These are phyloP conservation scores for Ustilago xerochloae DNA, from an alignment of 1,284 basidiomycete genomes.

Conservation along the genomic window DNA sequence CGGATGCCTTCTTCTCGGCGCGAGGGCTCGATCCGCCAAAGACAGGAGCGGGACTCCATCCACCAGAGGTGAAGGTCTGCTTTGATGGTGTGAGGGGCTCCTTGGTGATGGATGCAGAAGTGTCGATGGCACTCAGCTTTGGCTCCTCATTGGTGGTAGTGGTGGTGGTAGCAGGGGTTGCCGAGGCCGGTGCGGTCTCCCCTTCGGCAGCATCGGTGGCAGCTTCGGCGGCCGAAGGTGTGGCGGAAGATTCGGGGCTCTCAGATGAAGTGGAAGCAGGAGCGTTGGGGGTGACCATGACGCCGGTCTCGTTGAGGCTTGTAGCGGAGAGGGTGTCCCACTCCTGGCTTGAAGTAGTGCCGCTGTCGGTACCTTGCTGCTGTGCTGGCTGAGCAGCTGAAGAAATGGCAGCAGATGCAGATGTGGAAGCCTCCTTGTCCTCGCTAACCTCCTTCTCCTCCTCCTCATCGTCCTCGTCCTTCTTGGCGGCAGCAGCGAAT, in stretches of 20 bases:
- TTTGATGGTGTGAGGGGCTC: conserved; percentile 24
- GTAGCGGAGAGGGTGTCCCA: conserved; percentile 54
- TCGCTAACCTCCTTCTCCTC: conserved; percentile 13
- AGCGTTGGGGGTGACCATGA: conserved; percentile 36
- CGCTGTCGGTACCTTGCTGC: conserved; percentile 41
- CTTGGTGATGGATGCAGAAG: conserved; percentile 13
- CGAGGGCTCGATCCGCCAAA: conserved; percentile 31
- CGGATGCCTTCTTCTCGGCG: conserved; percentile 27
- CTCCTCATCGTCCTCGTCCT: neutral
- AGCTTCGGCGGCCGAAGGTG: conserved; percentile 5
- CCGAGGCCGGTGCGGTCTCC: neutral
- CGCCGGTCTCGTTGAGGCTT: conserved; percentile 47
- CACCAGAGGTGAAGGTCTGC: conserved; percentile 28
- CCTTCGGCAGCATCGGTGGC: conserved; percentile 6
- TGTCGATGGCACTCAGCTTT: conserved; percentile 33
- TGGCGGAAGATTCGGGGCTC: conserved; percentile 14
- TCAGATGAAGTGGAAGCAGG: conserved; percentile 18
- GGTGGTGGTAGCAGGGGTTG: neutral
- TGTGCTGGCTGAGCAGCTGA: conserved; percentile 8
- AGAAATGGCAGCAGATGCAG: conserved; percentile 16
- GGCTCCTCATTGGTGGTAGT: conserved; percentile 18
- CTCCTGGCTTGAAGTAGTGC: conserved; percentile 58
- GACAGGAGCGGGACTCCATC: conserved; percentile 38
- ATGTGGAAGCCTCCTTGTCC: conserved; percentile 22
- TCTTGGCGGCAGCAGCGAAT: conserved; percentile 2